Evolutionary conservation across 169 alveolate species (phyloP).

Genomic region (Cryptosporidium andersoni): DNA sequence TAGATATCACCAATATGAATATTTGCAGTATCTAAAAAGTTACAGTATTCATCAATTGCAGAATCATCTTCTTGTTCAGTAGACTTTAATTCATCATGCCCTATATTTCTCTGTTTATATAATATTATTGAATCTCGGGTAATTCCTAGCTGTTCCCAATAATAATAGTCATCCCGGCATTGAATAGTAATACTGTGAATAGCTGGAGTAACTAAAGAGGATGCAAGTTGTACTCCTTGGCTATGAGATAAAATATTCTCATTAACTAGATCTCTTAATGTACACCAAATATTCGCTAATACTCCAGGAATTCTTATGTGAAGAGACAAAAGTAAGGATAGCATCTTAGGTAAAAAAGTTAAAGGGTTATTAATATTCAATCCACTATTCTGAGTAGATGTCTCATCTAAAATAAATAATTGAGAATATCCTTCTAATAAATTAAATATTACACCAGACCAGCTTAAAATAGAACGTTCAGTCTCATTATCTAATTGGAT

Average conservation of each 20-base stretch:
- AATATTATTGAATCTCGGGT: constrained; percentile 34
- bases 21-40: constrained; percentile 56
- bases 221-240: constrained; percentile 51
- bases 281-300: constrained; percentile 61
- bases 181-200: constrained; percentile 47
- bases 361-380: constrained; percentile 32
- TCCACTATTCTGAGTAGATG: constrained; percentile 11
- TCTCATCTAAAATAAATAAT: constrained; percentile 21
- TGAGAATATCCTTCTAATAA: constrained; percentile 50
- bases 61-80: constrained; percentile 16
- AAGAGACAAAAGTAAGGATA: constrained; percentile 15
- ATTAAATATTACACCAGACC: constrained; percentile 68
- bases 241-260: constrained; percentile 41
- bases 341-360: constrained; percentile 47
- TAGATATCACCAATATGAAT: constrained; percentile 59
- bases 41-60: constrained; percentile 40
- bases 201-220: constrained; percentile 52
- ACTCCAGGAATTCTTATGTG: constrained; percentile 62
- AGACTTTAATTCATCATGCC: constrained; percentile 27
- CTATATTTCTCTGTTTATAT: constrained; percentile 22
- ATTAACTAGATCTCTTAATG: constrained; percentile 54
- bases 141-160: constrained; percentile 55
- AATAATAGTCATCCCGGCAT: constrained; percentile 48
- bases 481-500: constrained; percentile 62
- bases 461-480: constrained; percentile 57